Evolutionary conservation across 108 stramenopile species (phyloP), one percentile per base, ranked within the genome.

Genomic region (Cyclotella choctawhatcheeana): DNA sequence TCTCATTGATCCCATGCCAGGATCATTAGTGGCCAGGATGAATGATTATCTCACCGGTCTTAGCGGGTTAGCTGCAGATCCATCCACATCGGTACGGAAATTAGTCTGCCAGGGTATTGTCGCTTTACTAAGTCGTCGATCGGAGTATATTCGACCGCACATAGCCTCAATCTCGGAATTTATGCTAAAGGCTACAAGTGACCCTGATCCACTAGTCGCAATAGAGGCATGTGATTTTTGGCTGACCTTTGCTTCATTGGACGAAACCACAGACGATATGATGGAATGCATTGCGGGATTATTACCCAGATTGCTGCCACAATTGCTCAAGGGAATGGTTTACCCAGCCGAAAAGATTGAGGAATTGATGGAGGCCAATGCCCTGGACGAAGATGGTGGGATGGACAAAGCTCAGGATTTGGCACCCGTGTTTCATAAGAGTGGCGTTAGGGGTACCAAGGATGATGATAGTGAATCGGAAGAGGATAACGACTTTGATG

Each of bases 211-310:
- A 1, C 58, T 58, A 24, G 92, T 94, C 20, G 85, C 93, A 24
- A 74, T 89, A 44, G 96, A 96, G 67, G 96, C 96, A 14, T 93
- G 92, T 61, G 96, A 96, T 33, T 96, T 94, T 64, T 96, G 96
- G 96, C 69, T 94, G 54, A 86, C 89, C 8, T 93, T 92, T 84
- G 82, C 82, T 16, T 83, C 70, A 48, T 69, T 93, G 72, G 90
- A 90, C 27, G 91, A 89, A 58, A 71, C 70, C n/a, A n/a, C n/a
- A 30, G 71, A 87, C 2, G 91, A 81, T 44, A 92, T 92, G 89
- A 65, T 85, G 27, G 77, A 79, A 10, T 76, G 65, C 29, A 74
- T 93, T 8, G 73, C 76, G 34, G 10, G 25, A 0, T 18, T 90
- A 30, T 73, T 91, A 5, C 86, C 90, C 3, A 74, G 88, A 58